Evolutionary conservation across 495 filamentous ascomycete genomes (phyloP), one percentile per base, ranked within the genome.

Genomic region (Penicilliopsis zonata): DNA sequence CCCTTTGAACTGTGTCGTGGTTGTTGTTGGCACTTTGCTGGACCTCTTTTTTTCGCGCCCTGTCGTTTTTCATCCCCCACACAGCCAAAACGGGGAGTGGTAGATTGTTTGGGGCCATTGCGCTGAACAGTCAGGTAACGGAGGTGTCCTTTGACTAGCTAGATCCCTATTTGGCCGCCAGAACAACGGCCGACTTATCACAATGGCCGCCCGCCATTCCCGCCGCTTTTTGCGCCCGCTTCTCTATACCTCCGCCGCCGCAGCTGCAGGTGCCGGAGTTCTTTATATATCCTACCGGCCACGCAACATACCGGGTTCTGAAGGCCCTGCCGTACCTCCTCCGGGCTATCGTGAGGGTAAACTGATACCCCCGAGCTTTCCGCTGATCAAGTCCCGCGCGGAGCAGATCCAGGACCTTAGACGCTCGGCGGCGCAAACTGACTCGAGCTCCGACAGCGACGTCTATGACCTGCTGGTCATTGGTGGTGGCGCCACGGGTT

Each of bases 401-500:
- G 62, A 75, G 34, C 72, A 76, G 36, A 69, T 76, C 18, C 43
- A 57, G 34, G 67, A 70, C 23, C 42, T 73, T 18, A 65, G 59
- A 39, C 56, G 57, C 37, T 30, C 40, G 6, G 41, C 24, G 8
- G 25, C 35, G 28, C 27, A 13, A n/a, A 15, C 9, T 19, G 17
- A 6, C 23, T 18, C 22, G 18, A 58, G 53, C 30, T 33, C 50
- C 21, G 41, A 41, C 9, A 40, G 49, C 2, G 51, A 59, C 13
- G 63, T 61, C 20, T 96, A 98, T 55, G 90, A 96, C 54, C 60
- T 98, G 33, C 55, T 96, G 28, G 67, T 98, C 20, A 92, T 96
- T 51, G 90, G 90, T 30, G 87, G 74, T 35, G 90, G 90, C 34
- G 90, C 90, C 18, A 98, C 90, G 3, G 90, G 90, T 5, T 71